A percentile compares a stretch with the other conserved stretches of the same genome.
Conservation (phyloP, 192 early-diverging fungal species). For the Paraglomus occultum region DNA sequence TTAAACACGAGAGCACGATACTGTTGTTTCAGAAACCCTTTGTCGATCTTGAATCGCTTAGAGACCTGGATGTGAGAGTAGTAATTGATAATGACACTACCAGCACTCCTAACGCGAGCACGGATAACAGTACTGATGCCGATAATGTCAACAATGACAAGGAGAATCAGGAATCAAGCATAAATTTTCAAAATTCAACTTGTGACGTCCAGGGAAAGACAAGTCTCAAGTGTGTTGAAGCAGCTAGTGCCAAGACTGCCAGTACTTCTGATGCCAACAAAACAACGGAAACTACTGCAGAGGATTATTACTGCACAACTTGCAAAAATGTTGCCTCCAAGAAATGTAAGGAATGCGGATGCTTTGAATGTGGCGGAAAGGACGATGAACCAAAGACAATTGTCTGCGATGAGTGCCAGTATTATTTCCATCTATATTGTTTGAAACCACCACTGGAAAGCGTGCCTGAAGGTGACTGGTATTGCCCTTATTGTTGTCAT, state of each 20-base stretch:
- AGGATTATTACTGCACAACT: constrained; percentile 35
- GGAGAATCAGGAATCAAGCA: background rate
- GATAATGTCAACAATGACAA: background rate
- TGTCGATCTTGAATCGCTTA: background rate
- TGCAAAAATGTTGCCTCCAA: constrained; percentile 35
- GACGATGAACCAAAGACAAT: constrained; percentile 54
- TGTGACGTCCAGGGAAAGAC: no score
- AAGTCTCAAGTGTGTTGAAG: no score
- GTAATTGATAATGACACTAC: background rate
- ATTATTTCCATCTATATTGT: constrained; percentile 55
- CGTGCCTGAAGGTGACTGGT: constrained; percentile 52
- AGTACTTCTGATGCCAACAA: constrained; percentile 6
- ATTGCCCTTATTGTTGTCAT: constrained; percentile 49
- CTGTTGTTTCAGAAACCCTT: constrained; percentile 28
- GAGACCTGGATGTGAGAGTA: background rate
- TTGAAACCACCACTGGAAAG: constrained; percentile 38
- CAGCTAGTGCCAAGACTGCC: background rate
- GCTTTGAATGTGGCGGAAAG: constrained; percentile 49
- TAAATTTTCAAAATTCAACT: no score
- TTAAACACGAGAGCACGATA: constrained; percentile 37
- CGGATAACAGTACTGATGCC: background rate
- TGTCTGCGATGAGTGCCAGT: constrained; percentile 60
- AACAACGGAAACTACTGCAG: background rate
- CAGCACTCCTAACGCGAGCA: no score
- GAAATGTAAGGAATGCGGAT: constrained; percentile 52